A percentile compares a stretch with the other conserved stretches of the same genome.
Conservation (phyloP, 495 filamentous ascomycete species). For the Hyaloscypha hepaticicola region DNA sequence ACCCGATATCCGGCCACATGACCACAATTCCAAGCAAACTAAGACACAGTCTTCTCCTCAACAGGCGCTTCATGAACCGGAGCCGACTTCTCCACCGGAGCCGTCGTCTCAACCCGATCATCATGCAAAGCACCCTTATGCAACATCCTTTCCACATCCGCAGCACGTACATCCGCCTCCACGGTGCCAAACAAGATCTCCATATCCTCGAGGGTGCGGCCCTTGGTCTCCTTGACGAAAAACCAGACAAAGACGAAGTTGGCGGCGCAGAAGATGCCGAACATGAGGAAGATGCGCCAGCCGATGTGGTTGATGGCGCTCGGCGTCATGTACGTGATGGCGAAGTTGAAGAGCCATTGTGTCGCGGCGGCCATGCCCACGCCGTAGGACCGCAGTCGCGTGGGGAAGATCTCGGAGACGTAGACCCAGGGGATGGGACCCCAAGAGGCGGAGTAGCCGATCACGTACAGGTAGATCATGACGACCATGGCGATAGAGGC, state of each 20-base stretch:
- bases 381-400: constrained; percentile 48
- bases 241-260: constrained; percentile 41
- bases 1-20: neutral
- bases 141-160: constrained; percentile 45
- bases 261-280: constrained; percentile 48
- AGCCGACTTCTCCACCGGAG: neutral
- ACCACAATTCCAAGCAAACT: neutral
- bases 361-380: constrained; percentile 48
- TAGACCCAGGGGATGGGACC: constrained; percentile 52
- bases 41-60: neutral
- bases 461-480: constrained; percentile 50
- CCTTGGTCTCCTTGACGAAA: constrained; percentile 47
- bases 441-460: constrained; percentile 51
- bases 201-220: constrained; percentile 31
- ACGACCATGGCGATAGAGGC: constrained; percentile 48
- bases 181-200: constrained; percentile 42
- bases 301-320: constrained; percentile 50
- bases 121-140: constrained; percentile 30
- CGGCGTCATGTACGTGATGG: constrained; percentile 53
- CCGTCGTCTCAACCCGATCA: neutral
- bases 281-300: constrained; percentile 55
- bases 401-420: constrained; percentile 53
- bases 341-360: constrained; percentile 58
- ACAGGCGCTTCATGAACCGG: neutral
- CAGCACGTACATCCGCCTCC: constrained; percentile 37